phyloP scores from a whole-genome alignment of 2,329 filamentous ascomycete genomes.

The Colletotrichum higginsianum region DNA sequence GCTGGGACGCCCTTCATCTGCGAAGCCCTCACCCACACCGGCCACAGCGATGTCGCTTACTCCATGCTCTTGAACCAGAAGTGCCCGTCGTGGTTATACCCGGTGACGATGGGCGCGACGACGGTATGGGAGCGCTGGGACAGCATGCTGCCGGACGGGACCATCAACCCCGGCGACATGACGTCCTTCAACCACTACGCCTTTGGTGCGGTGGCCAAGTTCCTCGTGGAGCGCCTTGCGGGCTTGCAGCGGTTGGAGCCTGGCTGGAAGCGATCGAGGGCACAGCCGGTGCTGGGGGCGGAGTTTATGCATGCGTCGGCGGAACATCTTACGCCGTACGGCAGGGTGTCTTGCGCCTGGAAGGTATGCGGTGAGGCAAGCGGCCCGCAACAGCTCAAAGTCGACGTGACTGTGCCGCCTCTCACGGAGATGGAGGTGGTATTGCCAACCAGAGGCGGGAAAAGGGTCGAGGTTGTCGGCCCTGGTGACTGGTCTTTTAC shows the following conservation, averaged over 20 bases:
- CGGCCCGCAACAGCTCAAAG: neutral
- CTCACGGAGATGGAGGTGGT: conserved; percentile 37
- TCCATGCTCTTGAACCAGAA: conserved; percentile 60
- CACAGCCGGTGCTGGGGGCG: conserved; percentile 20
- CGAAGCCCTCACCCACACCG: conserved; percentile 49
- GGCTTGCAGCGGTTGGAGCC: conserved; percentile 44
- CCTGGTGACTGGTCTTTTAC: conserved; percentile 30
- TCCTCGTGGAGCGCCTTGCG: conserved; percentile 51
- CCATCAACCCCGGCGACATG: conserved; percentile 60
- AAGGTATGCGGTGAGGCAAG: neutral
- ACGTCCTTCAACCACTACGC: conserved; percentile 61
- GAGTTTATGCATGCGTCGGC: conserved; percentile 26
- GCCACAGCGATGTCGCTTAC: conserved; percentile 56
- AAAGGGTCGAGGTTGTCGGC: conserved; percentile 8
- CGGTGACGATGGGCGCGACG: conserved; percentile 61
- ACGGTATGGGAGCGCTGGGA: conserved; percentile 69
- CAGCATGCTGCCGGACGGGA: conserved; percentile 59
- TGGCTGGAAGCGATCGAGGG: conserved; percentile 45
- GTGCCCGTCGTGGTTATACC: conserved; percentile 64
- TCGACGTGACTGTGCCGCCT: conserved; percentile 35
- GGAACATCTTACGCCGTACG: conserved; percentile 24
- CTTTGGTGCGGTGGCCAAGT: conserved; percentile 56
- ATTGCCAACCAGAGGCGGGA: conserved; percentile 18
- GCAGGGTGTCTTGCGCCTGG: conserved; percentile 26
- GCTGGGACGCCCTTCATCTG: conserved; percentile 59